These are phyloP conservation scores for Hebeloma cylindrosporum DNA, from an alignment of 768 basidiomycete species.

Conservation along the genomic window DNA sequence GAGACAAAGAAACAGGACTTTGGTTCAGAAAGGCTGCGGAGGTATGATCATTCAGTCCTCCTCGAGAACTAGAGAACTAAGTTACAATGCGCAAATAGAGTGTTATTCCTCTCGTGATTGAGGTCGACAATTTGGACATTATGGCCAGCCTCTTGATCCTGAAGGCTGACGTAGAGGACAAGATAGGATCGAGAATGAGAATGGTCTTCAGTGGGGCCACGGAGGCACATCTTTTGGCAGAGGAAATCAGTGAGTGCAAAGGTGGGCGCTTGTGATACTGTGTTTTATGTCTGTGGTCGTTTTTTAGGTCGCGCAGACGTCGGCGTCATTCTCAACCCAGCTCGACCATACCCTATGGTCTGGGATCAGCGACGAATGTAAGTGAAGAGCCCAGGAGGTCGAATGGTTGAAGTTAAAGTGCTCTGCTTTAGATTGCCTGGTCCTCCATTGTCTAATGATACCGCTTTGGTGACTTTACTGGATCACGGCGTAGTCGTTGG, in stretches of 20 bases:
- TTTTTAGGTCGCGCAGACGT: constrained; percentile 44
- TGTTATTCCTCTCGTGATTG: constrained; percentile 63
- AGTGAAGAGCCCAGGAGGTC: constrained; percentile 19
- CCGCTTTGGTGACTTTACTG: constrained; percentile 61
- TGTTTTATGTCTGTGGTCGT: constrained; percentile 4
- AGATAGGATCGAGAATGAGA: constrained; percentile 54
- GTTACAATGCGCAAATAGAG: constrained; percentile 46
- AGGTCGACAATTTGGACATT: constrained; percentile 67
- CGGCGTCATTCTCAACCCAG: constrained; percentile 52
- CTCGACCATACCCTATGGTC: constrained; percentile 62
- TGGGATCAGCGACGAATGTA: constrained; percentile 78
- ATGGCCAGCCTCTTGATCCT: constrained; percentile 70
- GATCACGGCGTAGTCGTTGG: constrained; percentile 80
- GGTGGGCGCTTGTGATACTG: neutral
- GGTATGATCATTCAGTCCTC: constrained; percentile 28
- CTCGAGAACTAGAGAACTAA: constrained; percentile 3
- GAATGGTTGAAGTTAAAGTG: neutral
- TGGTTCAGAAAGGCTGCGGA: constrained; percentile 60
- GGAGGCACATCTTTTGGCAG: constrained; percentile 66
- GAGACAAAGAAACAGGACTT: constrained; percentile 46
- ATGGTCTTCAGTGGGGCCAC: constrained; percentile 63
- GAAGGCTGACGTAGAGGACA: constrained; percentile 65
- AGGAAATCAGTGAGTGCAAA: constrained; percentile 52
- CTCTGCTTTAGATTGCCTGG: constrained; percentile 57
- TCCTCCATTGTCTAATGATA: constrained; percentile 67